Evolutionary conservation across 2,329 filamentous ascomycete genomes (phyloP), one percentile per base, ranked within the genome.

Genomic region (Trichoderma harzianum): DNA sequence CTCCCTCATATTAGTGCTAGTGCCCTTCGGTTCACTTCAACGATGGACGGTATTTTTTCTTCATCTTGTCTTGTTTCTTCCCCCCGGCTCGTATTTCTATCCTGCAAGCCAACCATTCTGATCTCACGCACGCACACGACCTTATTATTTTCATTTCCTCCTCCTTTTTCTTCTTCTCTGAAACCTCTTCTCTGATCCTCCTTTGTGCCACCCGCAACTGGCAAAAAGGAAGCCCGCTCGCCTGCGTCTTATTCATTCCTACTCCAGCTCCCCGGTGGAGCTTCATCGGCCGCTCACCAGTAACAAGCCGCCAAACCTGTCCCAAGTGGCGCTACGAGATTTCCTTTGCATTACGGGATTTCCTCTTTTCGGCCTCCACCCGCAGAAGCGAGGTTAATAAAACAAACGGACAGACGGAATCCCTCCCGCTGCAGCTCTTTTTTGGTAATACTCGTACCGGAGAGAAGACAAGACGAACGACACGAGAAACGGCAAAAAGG

Each of bases 301-400:
- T 39, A 34, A 51, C 63, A 47, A 26, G 21, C 60, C 4, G 16
- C 53, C 34, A 21, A 32, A 30, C 55, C n/a, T 39, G 55, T 47
- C 26, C 26, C 30, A 30, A 36, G 66, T 69, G 66, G 66, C 66
- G 66, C 57, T 61, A 36, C 66, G 57, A 68, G 65, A 69, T 62
- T 69, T 69, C 10, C 57, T 53, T 30, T 69, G 57, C 66, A 69
- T 61, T 51, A 26, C 51, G 28, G 21, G 24, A n/a, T n/a, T 60
- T 60, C 26, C 36, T 61, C 66, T 57, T 55, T 55, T 36, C 21
- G 47, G 63, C 63, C 47, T 67, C 30, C 51, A 57, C 64, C 34
- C 55, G 34, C 65, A 47, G 57, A 62, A 69, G 57, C 57, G 57
- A 62, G 53, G 34, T 47, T 57, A 12, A 60, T 26, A 60, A n/a